phyloP scores from a whole-genome alignment of 257 asterid species.

The Rehmannia glutinosa region DNA sequence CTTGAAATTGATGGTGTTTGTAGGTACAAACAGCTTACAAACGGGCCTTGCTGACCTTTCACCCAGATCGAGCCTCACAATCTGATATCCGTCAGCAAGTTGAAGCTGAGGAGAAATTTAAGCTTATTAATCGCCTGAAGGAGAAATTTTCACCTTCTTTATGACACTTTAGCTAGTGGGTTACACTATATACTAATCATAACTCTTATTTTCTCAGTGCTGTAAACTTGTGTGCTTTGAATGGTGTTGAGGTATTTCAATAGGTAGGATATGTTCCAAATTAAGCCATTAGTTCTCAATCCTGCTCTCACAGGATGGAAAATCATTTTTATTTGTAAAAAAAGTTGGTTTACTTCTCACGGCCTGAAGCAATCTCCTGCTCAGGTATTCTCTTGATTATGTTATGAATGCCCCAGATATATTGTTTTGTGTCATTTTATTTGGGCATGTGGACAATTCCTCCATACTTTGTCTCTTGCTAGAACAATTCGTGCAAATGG shows the following conservation, averaged over 20 bases:
- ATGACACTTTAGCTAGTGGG: background rate
- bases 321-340: background rate
- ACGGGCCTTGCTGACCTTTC: constrained; percentile 71
- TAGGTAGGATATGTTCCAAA: no score
- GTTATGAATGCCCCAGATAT: background rate
- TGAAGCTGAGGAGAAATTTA: constrained; percentile 95
- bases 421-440: background rate
- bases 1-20: constrained; percentile 17
- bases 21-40: constrained; percentile 81
- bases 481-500: no score
- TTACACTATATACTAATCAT: background rate
- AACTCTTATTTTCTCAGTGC: background rate
- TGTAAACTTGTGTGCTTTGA: background rate
- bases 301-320: background rate
- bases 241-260: no score
- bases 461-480: no score
- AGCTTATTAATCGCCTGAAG: constrained; percentile 78
- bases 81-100: constrained; percentile 66
- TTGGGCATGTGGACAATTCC: background rate
- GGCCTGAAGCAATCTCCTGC: background rate
- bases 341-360: background rate
- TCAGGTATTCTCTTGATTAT: background rate
- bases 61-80: constrained; percentile 79
- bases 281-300: background rate
- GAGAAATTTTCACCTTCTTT: constrained; percentile 42